Percentiles rank a stretch among this genome's conserved stretches.
These are phyloP conservation scores for Stagonosporopsis vannaccii DNA, from an alignment of 2,329 filamentous ascomycete genomes.

Conservation along the genomic window DNA sequence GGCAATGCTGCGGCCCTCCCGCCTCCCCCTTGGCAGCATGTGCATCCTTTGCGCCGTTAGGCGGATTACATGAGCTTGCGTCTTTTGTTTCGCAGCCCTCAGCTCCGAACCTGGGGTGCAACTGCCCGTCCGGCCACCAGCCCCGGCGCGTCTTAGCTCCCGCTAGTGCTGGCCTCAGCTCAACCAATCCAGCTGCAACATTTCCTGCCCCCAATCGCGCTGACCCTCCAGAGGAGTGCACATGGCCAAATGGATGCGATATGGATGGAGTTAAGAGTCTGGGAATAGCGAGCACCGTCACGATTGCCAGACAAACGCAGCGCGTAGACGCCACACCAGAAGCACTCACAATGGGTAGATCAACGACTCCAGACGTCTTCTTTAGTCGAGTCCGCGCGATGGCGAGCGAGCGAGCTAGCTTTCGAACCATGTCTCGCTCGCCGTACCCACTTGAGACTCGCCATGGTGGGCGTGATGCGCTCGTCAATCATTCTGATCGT, in stretches of 20 bases:
- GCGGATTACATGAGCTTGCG: constrained; percentile 42
- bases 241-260: not conserved
- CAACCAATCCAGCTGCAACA: not conserved
- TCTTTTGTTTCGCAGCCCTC: constrained; percentile 28
- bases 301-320: not conserved
- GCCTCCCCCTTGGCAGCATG: constrained; percentile 34
- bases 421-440: constrained; percentile 1
- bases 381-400: not conserved
- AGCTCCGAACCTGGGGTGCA: constrained; percentile 30
- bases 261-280: too few species aligned
- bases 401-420: not conserved
- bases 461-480: not conserved
- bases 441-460: not conserved
- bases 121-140: constrained; percentile 21
- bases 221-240: not conserved
- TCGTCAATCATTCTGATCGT: not conserved
- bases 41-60: constrained; percentile 43
- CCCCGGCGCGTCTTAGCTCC: constrained; percentile 26
- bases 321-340: not conserved
- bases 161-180: constrained; percentile 3
- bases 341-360: not conserved
- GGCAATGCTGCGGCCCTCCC: constrained; percentile 21
- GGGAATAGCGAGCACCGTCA: not conserved
- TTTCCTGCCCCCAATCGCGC: not conserved
- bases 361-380: not conserved